phyloP scores from a whole-genome alignment of 2,329 filamentous ascomycete species.

The Ceratocystis variospora region DNA sequence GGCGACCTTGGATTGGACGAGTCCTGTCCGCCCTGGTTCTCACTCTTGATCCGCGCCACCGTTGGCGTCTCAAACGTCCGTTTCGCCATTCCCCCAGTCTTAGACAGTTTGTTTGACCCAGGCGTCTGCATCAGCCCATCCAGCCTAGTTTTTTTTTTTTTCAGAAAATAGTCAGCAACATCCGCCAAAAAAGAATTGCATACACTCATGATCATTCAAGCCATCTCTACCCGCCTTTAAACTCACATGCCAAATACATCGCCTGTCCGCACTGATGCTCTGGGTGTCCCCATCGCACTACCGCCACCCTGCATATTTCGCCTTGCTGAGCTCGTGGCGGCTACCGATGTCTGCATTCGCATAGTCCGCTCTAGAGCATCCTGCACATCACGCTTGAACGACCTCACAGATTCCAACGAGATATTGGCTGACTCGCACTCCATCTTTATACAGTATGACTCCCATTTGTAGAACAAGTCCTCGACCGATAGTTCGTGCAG shows the following conservation, averaged over 20 bases:
- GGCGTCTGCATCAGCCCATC: conserved; percentile 53
- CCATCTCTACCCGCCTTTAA: conserved; percentile 23
- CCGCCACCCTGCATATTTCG: conserved; percentile 44
- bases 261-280: conserved; percentile 39
- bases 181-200: no score
- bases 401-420: conserved; percentile 55
- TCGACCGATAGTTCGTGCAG: conserved; percentile 69
- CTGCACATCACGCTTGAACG: conserved; percentile 76
- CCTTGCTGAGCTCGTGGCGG: conserved; percentile 26
- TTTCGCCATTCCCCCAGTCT: conserved; percentile 25
- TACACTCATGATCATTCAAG: no score
- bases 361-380: conserved; percentile 68
- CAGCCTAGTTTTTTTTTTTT: conserved; percentile 26
- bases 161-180: no score
- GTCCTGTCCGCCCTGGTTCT: conserved; percentile 29
- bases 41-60: conserved; percentile 33
- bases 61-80: conserved; percentile 34
- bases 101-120: conserved; percentile 24
- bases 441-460: conserved; percentile 94
- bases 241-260: conserved; percentile 68
- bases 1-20: conserved; percentile 31
- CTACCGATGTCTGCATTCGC: conserved; percentile 29
- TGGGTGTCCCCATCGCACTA: conserved; percentile 47
- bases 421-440: conserved; percentile 58
- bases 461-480: conserved; percentile 97